A percentile compares a stretch with the other conserved stretches of the same genome.
phyloP scores from a whole-genome alignment of 1,284 basidiomycete species.

The Anthracocystis setariae region DNA sequence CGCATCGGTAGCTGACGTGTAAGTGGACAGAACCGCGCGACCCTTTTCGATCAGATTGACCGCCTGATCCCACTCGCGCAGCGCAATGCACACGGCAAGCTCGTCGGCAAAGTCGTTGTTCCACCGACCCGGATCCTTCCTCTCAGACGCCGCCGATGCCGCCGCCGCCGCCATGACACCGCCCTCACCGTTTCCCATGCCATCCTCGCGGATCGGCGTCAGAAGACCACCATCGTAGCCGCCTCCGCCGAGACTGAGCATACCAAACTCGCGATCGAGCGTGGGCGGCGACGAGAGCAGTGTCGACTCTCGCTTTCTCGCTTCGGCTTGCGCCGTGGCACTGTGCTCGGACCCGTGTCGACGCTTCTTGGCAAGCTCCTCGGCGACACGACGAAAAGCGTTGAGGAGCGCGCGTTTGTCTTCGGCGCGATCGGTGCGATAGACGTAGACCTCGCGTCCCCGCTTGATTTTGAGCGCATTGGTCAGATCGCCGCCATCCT shows the following conservation, averaged over 20 bases:
- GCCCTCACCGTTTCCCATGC: background rate
- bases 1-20: slow-evolving; percentile 68
- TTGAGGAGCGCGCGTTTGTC: slow-evolving; percentile 87
- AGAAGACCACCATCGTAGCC: slow-evolving; percentile 13
- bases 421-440: slow-evolving; percentile 80
- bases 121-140: slow-evolving; percentile 73
- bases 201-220: slow-evolving; percentile 29
- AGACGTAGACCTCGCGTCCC: slow-evolving; percentile 92
- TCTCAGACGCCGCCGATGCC: slow-evolving; percentile 33
- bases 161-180: slow-evolving; percentile 45
- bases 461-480: slow-evolving; percentile 96
- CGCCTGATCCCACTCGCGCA: slow-evolving; percentile 87
- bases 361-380: slow-evolving; percentile 85
- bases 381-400: slow-evolving; percentile 89
- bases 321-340: slow-evolving; percentile 34
- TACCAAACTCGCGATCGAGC: slow-evolving; percentile 10
- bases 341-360: slow-evolving; percentile 83
- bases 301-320: slow-evolving; percentile 42
- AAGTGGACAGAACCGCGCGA: slow-evolving; percentile 74
- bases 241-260: slow-evolving; percentile 1
- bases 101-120: slow-evolving; percentile 90
- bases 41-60: slow-evolving; percentile 84
- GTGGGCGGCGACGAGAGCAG: slow-evolving; percentile 25
- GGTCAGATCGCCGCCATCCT: slow-evolving; percentile 89
- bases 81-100: slow-evolving; percentile 87